These are phyloP conservation scores for Trametes cubensis DNA, from an alignment of 768 basidiomycete genomes.

Conservation along the genomic window DNA sequence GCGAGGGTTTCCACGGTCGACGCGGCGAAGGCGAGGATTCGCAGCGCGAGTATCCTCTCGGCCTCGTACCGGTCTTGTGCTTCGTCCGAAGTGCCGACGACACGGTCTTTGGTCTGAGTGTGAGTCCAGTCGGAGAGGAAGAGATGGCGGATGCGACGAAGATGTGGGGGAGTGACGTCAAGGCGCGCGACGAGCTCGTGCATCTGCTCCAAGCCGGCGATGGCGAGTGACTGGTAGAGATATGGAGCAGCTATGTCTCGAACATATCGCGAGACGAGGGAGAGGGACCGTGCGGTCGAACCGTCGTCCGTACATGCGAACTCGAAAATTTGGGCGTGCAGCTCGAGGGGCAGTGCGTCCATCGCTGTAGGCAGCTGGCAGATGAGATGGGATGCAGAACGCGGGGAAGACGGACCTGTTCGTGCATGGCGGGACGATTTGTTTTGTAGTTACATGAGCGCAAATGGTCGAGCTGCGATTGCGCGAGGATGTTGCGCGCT, in stretches of 20 bases:
- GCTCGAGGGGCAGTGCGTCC: slow-evolving; percentile 33
- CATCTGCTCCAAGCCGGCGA: slow-evolving; percentile 32
- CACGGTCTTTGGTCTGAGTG: slow-evolving; percentile 19
- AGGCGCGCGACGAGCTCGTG: slow-evolving; percentile 33
- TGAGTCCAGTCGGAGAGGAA: slow-evolving; percentile 44
- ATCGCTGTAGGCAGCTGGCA: slow-evolving; percentile 6
- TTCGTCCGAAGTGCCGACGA: slow-evolving; percentile 12
- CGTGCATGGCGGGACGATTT: not conserved
- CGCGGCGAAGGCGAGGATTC: slow-evolving; percentile 42
- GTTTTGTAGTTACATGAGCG: slow-evolving; percentile 13
- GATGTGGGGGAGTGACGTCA: slow-evolving; percentile 38
- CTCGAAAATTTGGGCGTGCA: slow-evolving; percentile 35
- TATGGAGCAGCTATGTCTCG: slow-evolving; percentile 32
- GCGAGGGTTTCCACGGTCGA: slow-evolving; percentile 47
- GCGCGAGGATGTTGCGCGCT: slow-evolving; percentile 25
- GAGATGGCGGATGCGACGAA: slow-evolving; percentile 46
- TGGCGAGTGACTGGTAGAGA: slow-evolving; percentile 33
- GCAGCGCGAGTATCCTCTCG: slow-evolving; percentile 30
- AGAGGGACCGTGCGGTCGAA: slow-evolving; percentile 32
- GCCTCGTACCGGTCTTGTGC: slow-evolving; percentile 22
- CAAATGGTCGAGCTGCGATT: slow-evolving; percentile 21
- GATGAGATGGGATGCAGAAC: not conserved
- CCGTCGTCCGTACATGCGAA: slow-evolving; percentile 38
- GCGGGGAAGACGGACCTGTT: not conserved
- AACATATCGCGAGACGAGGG: slow-evolving; percentile 36